Percentiles rank a stretch among this genome's conserved stretches.
These are phyloP conservation scores for Naganishia onofrii DNA, from an alignment of 768 basidiomycete species.

Conservation along the genomic window DNA sequence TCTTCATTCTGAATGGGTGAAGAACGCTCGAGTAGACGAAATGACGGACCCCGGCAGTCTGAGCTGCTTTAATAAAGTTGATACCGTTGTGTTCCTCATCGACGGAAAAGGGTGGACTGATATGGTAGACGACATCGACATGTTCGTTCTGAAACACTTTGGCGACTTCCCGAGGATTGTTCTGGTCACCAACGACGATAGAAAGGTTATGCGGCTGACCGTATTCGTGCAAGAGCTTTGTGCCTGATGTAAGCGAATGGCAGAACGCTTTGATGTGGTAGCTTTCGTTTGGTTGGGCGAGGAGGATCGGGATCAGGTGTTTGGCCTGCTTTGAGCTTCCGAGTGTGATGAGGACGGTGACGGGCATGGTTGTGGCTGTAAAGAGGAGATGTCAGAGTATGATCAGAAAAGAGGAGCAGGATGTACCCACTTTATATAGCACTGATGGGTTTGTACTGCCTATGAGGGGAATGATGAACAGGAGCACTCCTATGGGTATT, in stretches of 20 bases:
- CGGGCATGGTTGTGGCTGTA: slow-evolving; percentile 6
- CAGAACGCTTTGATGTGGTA: slow-evolving; percentile 25
- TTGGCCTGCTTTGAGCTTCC: slow-evolving; percentile 22
- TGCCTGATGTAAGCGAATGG: slow-evolving; percentile 11
- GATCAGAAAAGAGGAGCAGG: not conserved
- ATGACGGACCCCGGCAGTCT: slow-evolving; percentile 7
- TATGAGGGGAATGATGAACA: not conserved
- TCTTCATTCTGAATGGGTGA: slow-evolving; percentile 45
- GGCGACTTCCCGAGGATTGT: slow-evolving; percentile 23
- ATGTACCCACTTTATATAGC: too few species aligned
- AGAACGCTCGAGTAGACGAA: slow-evolving; percentile 31
- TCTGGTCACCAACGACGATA: slow-evolving; percentile 19
- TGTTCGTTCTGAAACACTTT: slow-evolving; percentile 23
- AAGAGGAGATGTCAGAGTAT: not conserved
- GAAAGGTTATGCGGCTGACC: slow-evolving; percentile 19
- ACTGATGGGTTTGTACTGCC: not conserved
- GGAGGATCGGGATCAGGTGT: slow-evolving; percentile 17
- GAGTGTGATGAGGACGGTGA: slow-evolving; percentile 18
- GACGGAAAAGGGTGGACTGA: slow-evolving; percentile 6
- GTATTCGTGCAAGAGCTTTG: slow-evolving; percentile 20
- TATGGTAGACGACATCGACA: slow-evolving; percentile 21
- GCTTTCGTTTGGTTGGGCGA: slow-evolving; percentile 20
- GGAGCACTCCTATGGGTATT: not conserved
- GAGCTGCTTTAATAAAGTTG: slow-evolving; percentile 11
- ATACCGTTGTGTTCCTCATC: slow-evolving; percentile 13